Evolutionary conservation across 176 grass and related monocot genomes (phyloP).

Genomic region (Cenchrus fungigraminus): DNA sequence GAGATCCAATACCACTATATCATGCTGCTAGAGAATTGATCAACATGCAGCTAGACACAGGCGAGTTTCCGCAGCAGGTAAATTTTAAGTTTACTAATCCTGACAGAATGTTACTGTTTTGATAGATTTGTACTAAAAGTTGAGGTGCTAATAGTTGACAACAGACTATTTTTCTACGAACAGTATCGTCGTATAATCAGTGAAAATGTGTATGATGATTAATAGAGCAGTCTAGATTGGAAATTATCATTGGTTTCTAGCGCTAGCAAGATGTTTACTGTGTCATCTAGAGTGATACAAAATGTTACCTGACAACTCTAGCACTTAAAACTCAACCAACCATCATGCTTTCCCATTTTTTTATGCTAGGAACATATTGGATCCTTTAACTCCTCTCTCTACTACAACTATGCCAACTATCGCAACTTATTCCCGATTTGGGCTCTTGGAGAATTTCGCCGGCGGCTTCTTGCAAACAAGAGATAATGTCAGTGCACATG

Average conservation of each 20-base stretch:
- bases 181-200: too few relatives aligned
- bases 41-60: conserved; percentile 39
- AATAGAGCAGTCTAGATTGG: background rate
- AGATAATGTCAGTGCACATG: background rate
- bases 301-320: background rate
- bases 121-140: background rate
- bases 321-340: background rate
- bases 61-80: conserved; percentile 30
- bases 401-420: conserved; percentile 48
- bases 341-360: background rate
- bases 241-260: background rate
- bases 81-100: background rate
- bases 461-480: conserved; percentile 27
- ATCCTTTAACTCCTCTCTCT: conserved; percentile 36
- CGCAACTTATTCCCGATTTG: conserved; percentile 47
- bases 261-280: background rate
- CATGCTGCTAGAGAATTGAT: conserved; percentile 33
- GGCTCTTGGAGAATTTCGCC: conserved; percentile 41
- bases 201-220: background rate
- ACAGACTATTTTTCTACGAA: background rate
- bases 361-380: conserved; percentile 43
- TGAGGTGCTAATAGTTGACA: background rate
- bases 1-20: conserved; percentile 38
- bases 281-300: background rate
- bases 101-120: background rate